Evolutionary conservation across 2,329 filamentous ascomycete genomes (phyloP), one percentile per base, ranked within the genome.

Genomic region (Penicillium rolfsii): DNA sequence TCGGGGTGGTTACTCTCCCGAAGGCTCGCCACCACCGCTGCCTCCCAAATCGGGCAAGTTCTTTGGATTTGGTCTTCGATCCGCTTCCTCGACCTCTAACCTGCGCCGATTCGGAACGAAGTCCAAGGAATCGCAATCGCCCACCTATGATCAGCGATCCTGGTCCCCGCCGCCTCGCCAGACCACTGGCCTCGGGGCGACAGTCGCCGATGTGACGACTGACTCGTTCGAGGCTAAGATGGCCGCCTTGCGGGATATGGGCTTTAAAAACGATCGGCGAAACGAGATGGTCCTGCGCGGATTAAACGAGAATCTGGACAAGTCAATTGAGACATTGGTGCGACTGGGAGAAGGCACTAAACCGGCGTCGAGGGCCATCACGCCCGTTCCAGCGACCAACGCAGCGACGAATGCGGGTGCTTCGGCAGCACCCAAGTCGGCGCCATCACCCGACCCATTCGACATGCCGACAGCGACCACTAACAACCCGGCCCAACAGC

Each of bases 221-320:
- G 64, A 57, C 62, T 81, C 69, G 67, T 83, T 88, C 57, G 91
- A 96, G 46, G 83, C 84, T 53, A 98, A 98, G 75, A 77, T 98
- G 73, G 82, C 83, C 3, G 88, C 87, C 55, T 79, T 99, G 59
- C 86, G 88, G 58, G 93, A 97, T 59, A 96, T 98, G 93, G 95
- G 95, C 0, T 99, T 99, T 70, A 82, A 81, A 4, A 93, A 99
- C 73, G 87, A 89, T 45, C 91, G 89, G 68, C 87, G 90, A 61
- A 98, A 97, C 71, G 83, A 87, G 4, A 87, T 89, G 55, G 87
- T 97, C 28, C 80, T 99, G 19, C 93, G 93, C 73, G 90, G 90
- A 3, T 84, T 96, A 33, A 88, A 90, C 71, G 93, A 94, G 4
- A 93, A 95, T 71, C 73, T 99, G 60, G 92, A 97, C 68, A 89